Percentiles rank a stretch among this genome's conserved stretches.
phyloP scores from a whole-genome alignment of 106 monocot species.

The Acorus calamus region DNA sequence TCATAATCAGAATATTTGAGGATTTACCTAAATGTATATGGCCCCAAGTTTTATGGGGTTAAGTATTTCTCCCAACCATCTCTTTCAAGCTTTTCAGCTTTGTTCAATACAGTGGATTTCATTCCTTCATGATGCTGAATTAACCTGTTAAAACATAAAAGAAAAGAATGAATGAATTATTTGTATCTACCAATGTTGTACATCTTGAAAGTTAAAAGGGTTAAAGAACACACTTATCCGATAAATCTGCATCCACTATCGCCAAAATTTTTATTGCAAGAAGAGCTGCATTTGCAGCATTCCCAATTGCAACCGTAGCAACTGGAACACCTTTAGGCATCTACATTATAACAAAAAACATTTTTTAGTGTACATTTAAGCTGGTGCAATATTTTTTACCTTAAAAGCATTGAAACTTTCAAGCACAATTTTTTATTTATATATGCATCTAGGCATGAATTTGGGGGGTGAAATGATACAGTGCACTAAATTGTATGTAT shows the following conservation, averaged over 20 bases:
- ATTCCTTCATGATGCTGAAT: conserved; percentile 63
- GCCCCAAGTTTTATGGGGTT: conserved; percentile 19
- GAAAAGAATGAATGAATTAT: neutral
- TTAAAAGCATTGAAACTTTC: too few relatives aligned
- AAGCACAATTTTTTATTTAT: neutral
- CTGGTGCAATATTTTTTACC: too few relatives aligned
- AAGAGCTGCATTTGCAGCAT: conserved; percentile 83
- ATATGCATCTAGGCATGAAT: neutral
- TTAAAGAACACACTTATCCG: conserved; percentile 37
- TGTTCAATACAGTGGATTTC: conserved; percentile 51
- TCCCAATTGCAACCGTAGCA: conserved; percentile 85
- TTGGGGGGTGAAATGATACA: too few relatives aligned
- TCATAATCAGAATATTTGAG: too few relatives aligned
- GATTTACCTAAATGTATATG: too few relatives aligned
- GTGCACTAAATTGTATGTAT: too few relatives aligned
- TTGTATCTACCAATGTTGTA: neutral
- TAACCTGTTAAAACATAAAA: conserved; percentile 24
- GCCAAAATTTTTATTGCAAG: conserved; percentile 70
- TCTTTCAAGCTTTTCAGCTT: conserved; percentile 72
- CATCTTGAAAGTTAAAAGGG: neutral
- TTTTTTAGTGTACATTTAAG: neutral
- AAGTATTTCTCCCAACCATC: conserved; percentile 75
- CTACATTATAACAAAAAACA: conserved; percentile 20
- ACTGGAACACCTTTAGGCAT: conserved; percentile 98
- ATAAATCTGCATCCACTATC: conserved; percentile 40